Evolutionary conservation across 176 grass and related monocot species (phyloP), one percentile per base, ranked within the genome.

Genomic region (Oryza australiensis): DNA sequence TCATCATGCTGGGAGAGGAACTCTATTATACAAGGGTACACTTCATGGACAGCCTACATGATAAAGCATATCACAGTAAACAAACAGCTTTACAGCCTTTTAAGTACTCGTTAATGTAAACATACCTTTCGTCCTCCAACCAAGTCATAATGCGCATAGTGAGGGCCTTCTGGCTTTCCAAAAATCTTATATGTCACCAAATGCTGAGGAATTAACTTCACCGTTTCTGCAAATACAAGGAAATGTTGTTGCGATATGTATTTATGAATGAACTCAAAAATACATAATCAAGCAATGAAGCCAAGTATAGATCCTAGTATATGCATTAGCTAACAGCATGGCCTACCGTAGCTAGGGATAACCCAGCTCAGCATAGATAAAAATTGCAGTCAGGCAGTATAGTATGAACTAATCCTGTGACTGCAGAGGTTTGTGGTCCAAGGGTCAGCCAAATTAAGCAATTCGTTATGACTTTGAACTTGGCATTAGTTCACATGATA

Each of bases 141-240:
- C 76, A 96, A 90, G 71, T 99, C 97, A 67, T 99, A 96, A 80
- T 99, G 93, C 72, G 89, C 91, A 92, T 99, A 95, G 32, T 92
- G 93, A 60, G 96, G 93, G 40, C 96, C 96, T 70, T 67, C 77
- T 9, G 70, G 60, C 73, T 90, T 88, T 51, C 97, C 93, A 22
- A 96, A 92, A 57, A 95, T 87, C 46, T 94, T 94, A 68, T 92
- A 96, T 12, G 84, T 94, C n/a, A 92, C 89, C 85, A 83, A 82
- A 69, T 90, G 79, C 62, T 87, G 83, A 85, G 97, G 93, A 82
- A 99, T 80, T 64, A 84, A 3, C 75, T 96, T 99, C 26, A 95
- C 91, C 45, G 97, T 96, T 92, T 94, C 93, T 96, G 89, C 69
- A 71, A 80, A 95, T 68, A 45, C 37, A 88, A 83, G 62, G 16